A percentile compares a stretch with the other conserved stretches of the same genome.
phyloP scores from a whole-genome alignment of 768 basidiomycete genomes.

The Galerina sulciceps region DNA sequence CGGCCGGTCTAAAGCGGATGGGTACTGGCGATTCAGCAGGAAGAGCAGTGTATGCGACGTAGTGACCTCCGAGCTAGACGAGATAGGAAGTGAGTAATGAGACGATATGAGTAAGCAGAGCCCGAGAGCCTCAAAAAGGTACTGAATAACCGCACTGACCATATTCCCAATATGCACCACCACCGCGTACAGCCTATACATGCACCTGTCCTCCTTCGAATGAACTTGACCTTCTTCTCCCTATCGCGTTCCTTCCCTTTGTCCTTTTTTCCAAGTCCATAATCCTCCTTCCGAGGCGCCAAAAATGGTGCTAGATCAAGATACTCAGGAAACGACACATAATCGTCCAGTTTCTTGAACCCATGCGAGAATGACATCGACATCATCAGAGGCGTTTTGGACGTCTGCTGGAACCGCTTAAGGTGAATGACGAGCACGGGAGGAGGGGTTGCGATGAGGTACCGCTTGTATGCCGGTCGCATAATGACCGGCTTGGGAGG shows the following conservation, averaged over 20 bases:
- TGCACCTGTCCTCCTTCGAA: constrained; percentile 29
- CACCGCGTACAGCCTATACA: constrained; percentile 73
- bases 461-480: constrained; percentile 91
- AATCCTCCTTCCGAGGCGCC: constrained; percentile 79
- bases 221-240: constrained; percentile 10
- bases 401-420: constrained; percentile 91
- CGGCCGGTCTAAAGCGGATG: neutral
- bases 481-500: constrained; percentile 68
- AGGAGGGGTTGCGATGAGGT: constrained; percentile 85
- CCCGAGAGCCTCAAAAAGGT: neutral
- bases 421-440: constrained; percentile 91
- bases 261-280: constrained; percentile 41
- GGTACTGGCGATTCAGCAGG: constrained; percentile 38
- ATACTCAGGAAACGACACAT: constrained; percentile 85
- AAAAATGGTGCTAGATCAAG: constrained; percentile 88
- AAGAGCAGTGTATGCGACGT: constrained; percentile 83
- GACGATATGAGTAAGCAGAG: constrained; percentile 6
- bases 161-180: constrained; percentile 89
- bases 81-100: neutral
- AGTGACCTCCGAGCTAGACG: constrained; percentile 82
- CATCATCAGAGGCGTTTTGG: constrained; percentile 56
- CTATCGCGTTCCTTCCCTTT: constrained; percentile 10
- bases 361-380: constrained; percentile 59
- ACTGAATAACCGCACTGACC: constrained; percentile 47
- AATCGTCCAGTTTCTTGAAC: constrained; percentile 92